Percentiles rank a stretch among this genome's conserved stretches.
These are phyloP conservation scores for Leishmania turanica DNA, from an alignment of 208 protist genomes.

Conservation along the genomic window DNA sequence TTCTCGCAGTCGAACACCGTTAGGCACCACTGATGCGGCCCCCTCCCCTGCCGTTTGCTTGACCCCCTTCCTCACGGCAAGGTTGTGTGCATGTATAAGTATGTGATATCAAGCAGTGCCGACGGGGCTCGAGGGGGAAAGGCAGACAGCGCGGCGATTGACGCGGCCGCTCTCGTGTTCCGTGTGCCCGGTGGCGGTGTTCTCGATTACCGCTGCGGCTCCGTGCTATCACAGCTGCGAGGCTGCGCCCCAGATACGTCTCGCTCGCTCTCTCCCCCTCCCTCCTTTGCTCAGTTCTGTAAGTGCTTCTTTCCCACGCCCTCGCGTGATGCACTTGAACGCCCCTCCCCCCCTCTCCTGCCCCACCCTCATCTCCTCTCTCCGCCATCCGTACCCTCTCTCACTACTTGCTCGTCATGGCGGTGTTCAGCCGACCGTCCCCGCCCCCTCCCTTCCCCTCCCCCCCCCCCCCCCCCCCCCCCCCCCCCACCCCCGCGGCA, in stretches of 20 bases:
- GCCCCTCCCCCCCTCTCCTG: background rate
- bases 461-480: background rate
- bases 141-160: background rate
- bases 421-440: too few species aligned
- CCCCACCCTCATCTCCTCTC: background rate
- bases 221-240: background rate
- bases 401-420: background rate
- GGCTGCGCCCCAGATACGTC: background rate
- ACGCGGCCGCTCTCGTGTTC: background rate
- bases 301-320: background rate
- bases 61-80: background rate
- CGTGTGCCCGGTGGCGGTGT: background rate
- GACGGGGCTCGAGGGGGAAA: background rate
- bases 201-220: background rate
- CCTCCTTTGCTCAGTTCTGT: background rate
- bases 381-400: background rate
- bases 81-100: background rate
- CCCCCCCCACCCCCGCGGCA: background rate
- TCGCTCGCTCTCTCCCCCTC: background rate
- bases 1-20: background rate
- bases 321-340: background rate
- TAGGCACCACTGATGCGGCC: background rate
- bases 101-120: background rate
- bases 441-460: background rate
- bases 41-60: background rate